Evolutionary conservation across 1,284 basidiomycete species (phyloP).

Genomic region (Lentinula novae-zelandiae): DNA sequence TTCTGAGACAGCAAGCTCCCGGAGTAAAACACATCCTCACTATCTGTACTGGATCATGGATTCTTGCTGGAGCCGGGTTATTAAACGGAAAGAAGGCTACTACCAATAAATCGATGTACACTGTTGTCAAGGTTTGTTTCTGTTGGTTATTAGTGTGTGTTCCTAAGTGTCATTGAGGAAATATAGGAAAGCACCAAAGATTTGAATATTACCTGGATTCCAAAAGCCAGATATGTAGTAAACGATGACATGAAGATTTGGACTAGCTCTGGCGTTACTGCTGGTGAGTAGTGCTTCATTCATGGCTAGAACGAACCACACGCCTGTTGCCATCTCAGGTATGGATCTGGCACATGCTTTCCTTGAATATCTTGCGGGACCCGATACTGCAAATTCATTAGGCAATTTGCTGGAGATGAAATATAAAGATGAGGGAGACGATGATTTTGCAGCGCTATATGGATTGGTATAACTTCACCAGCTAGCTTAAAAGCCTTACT

Average conservation of each 20-base stretch:
- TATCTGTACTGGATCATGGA: conserved; percentile 25
- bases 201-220: conserved; percentile 27
- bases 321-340: conserved; percentile 16
- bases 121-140: conserved; percentile 14
- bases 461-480: conserved; percentile 17
- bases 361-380: conserved; percentile 29
- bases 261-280: conserved; percentile 36
- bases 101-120: conserved; percentile 20
- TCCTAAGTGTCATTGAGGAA: no score
- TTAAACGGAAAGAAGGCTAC: conserved; percentile 20
- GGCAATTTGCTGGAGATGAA: conserved; percentile 22
- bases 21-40: conserved; percentile 19
- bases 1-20: conserved; percentile 22
- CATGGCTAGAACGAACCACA: not conserved
- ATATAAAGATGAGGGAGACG: conserved; percentile 25
- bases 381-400: conserved; percentile 20
- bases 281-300: conserved; percentile 21
- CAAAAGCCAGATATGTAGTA: conserved; percentile 34
- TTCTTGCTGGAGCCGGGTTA: conserved; percentile 21
- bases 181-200: conserved; percentile 15
- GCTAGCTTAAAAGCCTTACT: no score
- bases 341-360: conserved; percentile 34
- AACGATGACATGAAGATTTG: conserved; percentile 32
- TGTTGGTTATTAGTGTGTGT: not conserved
- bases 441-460: conserved; percentile 29